These are phyloP conservation scores for Lathyrus oleraceus DNA, from an alignment of 306 rosid species.

Conservation along the genomic window DNA sequence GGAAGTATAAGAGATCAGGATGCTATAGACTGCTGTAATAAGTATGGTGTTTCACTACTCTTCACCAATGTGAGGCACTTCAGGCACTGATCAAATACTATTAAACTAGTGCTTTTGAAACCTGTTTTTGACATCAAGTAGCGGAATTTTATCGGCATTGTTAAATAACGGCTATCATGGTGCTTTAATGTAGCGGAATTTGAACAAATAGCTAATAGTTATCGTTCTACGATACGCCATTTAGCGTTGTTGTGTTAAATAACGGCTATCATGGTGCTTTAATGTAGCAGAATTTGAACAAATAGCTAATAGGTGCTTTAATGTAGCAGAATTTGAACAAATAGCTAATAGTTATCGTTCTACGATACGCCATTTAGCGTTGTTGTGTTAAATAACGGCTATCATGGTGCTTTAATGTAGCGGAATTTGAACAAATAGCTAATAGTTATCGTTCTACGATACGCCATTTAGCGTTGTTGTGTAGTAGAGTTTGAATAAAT, in stretches of 20 bases:
- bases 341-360: not conserved
- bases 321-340: not conserved
- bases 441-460: not conserved
- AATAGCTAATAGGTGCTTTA: not conserved
- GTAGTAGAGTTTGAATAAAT: not conserved
- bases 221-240: not conserved
- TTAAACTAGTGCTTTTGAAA: conserved; percentile 2
- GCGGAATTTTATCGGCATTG: not conserved
- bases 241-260: not conserved
- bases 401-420: not conserved
- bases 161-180: not conserved
- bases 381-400: not conserved
- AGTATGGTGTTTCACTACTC: conserved; percentile 81
- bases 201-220: not conserved
- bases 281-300: not conserved
- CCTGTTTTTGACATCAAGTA: not conserved
- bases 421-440: not conserved
- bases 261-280: not conserved
- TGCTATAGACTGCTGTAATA: conserved; percentile 86
- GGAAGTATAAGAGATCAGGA: conserved; percentile 86
- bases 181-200: not conserved
- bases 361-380: not conserved
- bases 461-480: not conserved
- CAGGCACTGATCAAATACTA: conserved; percentile 56
- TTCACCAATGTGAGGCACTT: conserved; percentile 90